phyloP scores from a whole-genome alignment of 2,329 filamentous ascomycete species.

The Fusarium poae region DNA sequence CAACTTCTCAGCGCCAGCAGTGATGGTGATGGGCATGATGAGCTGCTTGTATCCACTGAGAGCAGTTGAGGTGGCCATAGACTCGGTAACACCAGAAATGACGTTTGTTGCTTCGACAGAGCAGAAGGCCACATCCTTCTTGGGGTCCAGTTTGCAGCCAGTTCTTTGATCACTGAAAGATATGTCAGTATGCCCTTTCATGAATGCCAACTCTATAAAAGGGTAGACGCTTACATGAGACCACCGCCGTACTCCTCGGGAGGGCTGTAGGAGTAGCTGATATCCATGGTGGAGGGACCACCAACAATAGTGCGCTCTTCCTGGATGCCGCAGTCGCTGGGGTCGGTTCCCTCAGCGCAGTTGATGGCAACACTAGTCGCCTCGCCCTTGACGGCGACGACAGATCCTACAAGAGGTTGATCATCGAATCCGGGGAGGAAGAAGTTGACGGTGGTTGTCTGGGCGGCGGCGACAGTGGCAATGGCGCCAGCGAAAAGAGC shows the following conservation, averaged over 20 bases:
- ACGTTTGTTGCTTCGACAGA: constrained; percentile 11
- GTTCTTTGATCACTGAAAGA: constrained; percentile 34
- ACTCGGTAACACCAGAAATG: constrained; percentile 1
- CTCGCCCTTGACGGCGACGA: constrained; percentile 46
- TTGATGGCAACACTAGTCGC: constrained; percentile 51
- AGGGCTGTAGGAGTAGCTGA: constrained; percentile 6
- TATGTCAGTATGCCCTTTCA: background rate
- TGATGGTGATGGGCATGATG: constrained; percentile 54
- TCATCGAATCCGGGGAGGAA: constrained; percentile 47
- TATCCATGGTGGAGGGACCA: constrained; percentile 28
- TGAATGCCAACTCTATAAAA: background rate
- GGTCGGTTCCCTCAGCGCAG: constrained; percentile 41
- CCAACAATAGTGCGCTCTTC: constrained; percentile 48
- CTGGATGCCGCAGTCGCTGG: constrained; percentile 47
- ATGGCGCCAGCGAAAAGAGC: constrained; percentile 45
- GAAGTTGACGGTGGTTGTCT: constrained; percentile 49
- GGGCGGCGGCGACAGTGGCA: constrained; percentile 41
- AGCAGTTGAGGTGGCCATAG: constrained; percentile 10
- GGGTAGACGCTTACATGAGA: constrained; percentile 33
- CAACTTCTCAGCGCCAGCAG: constrained; percentile 56
- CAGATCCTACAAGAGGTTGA: constrained; percentile 48
- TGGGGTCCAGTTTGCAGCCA: constrained; percentile 47
- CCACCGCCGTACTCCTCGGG: constrained; percentile 29
- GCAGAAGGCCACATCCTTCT: constrained; percentile 47
- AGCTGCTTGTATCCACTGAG: constrained; percentile 33